Evolutionary conservation across 257 asterid genomes (phyloP), one percentile per base, ranked within the genome.

Genomic region (Lycium barbarum): DNA sequence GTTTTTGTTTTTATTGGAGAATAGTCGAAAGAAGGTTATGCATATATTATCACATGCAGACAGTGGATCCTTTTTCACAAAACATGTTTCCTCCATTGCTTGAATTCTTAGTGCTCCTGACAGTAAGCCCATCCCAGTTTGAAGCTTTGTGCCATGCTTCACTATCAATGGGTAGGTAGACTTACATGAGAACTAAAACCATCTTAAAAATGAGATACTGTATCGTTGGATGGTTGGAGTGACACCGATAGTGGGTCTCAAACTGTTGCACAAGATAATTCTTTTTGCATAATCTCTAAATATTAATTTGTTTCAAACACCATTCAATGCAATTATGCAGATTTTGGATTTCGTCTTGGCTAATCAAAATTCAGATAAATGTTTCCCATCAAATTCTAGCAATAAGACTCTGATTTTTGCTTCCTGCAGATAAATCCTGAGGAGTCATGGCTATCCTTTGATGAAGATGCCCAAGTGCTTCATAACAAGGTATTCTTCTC

Each of bases 371-470:
- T 26, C 62, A 8, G 7, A 51, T 35, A 36, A 9, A 59, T 59
- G 79, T 7, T 82, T 43, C 57, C 51, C 14, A 7, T 83, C 11
- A 55, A 17, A 81, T 70, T 15, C 43, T 54, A 78, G 57, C 57
- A 73, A 47, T 84, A 13, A 78, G 80, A 8, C 20, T 47, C 11
- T 65, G 55, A 58, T 78, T 78, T 10, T 85, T 47, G 55, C 84
- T 76, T 74, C 61, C 35, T 85, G 88, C 93, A 97, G 99, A 90
- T 97, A 87, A 89, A 88, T 85, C 93, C 93, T 15, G 98, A 97
- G 57, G 99, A 95, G 84, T 91, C 98, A 9, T 95, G 94, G 96
- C 87, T 97, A 61, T 92, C 97, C 68, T 93, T 97, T 74, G 92
- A 93, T 68, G 86, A 94, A 85, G 91, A 91, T 38, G 99, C 99